Percentiles rank a stretch among this genome's conserved stretches.
phyloP scores from a whole-genome alignment of 2,329 filamentous ascomycete genomes.

The Sporothrix brasiliensis region DNA sequence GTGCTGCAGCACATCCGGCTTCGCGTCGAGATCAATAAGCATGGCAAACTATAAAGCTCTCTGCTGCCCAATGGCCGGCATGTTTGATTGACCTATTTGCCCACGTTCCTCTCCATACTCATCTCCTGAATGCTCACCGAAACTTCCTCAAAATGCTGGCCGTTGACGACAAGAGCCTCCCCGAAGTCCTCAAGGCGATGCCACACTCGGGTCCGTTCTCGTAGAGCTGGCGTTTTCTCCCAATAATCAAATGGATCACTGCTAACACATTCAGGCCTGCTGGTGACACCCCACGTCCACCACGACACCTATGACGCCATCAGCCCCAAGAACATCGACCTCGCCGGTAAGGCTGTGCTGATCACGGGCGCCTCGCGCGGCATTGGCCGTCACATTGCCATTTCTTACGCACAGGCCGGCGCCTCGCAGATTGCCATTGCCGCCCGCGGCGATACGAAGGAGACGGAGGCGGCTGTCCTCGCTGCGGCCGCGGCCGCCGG shows the following conservation, averaged over 20 bases:
- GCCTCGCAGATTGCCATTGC: constrained; percentile 28
- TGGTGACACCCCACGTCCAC: constrained; percentile 11
- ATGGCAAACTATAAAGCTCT: neutral
- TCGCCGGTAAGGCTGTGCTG: constrained; percentile 33
- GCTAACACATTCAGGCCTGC: neutral
- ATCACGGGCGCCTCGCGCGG: constrained; percentile 33
- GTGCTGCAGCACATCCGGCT: neutral
- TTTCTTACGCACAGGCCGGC: constrained; percentile 31
- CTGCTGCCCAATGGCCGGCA: neutral
- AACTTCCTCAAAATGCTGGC: neutral
- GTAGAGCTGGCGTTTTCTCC: neutral
- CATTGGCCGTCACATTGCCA: constrained; percentile 30
- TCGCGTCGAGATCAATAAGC: neutral
- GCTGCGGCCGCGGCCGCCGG: constrained; percentile 26
- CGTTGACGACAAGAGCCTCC: constrained; percentile 17
- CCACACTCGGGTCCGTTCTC: constrained; percentile 19
- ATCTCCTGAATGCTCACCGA: neutral
- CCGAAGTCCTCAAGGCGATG: neutral
- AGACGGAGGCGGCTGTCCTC: neutral
- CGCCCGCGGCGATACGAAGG: constrained; percentile 19
- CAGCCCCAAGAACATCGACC: constrained; percentile 27
- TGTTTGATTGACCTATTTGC: neutral
- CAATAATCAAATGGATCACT: neutral
- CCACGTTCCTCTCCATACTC: neutral
- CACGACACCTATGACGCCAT: constrained; percentile 37